A percentile compares a stretch with the other conserved stretches of the same genome.
phyloP scores from a whole-genome alignment of 1,284 basidiomycete genomes.

The Termitomyces sp. region DNA sequence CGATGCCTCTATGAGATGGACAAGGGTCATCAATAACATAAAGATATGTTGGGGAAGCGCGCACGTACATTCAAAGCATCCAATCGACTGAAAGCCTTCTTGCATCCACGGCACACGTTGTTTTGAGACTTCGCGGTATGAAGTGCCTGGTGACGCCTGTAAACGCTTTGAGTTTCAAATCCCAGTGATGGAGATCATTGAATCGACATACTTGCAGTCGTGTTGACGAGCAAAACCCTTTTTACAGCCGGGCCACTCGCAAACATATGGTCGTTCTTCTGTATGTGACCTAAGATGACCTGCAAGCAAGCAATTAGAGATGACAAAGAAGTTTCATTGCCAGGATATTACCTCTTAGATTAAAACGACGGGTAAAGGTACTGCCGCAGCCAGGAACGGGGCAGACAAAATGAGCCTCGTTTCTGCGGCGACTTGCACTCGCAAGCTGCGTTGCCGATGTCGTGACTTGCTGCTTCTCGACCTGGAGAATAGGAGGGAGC shows the following conservation, averaged over 20 bases:
- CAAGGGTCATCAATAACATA: constrained; percentile 18
- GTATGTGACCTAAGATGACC: constrained; percentile 96
- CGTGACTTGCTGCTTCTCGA: constrained; percentile 90
- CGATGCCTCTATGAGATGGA: constrained; percentile 41
- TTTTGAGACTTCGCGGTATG: constrained; percentile 81
- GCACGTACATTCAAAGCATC: constrained; percentile 88
- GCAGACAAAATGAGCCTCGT: constrained; percentile 88
- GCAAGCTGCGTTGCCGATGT: constrained; percentile 93
- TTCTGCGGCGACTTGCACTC: constrained; percentile 82
- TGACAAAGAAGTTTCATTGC: constrained; percentile 9
- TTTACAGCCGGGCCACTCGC: constrained; percentile 88
- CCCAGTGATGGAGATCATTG: neutral
- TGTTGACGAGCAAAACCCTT: constrained; percentile 94
- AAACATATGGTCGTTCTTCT: constrained; percentile 90
- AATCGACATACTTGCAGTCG: constrained; percentile 81
- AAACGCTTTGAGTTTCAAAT: constrained; percentile 6
- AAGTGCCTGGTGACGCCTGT: constrained; percentile 78
- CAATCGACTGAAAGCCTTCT: constrained; percentile 89
- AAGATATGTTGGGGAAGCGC: constrained; percentile 14
- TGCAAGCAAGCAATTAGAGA: constrained; percentile 32
- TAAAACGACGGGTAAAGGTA: constrained; percentile 88
- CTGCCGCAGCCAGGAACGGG: constrained; percentile 94
- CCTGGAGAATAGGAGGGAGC: constrained; percentile 76
- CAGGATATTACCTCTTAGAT: constrained; percentile 59
- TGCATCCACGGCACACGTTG: constrained; percentile 88